Evolutionary conservation across 2,329 filamentous ascomycete species (phyloP).

Genomic region (Trichoderma simmonsii): DNA sequence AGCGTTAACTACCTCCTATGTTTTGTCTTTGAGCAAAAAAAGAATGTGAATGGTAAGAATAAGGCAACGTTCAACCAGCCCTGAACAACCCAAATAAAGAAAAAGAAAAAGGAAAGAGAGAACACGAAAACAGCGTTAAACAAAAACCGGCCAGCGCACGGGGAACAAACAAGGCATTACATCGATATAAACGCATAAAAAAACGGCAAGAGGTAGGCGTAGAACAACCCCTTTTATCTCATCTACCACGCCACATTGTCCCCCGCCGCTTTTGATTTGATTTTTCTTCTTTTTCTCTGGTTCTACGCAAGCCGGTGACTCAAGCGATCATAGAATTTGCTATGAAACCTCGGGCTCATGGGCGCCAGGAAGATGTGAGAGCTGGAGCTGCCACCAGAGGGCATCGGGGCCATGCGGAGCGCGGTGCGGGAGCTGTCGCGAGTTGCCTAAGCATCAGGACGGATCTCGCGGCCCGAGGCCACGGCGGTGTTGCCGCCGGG

Average conservation of each 20-base stretch:
- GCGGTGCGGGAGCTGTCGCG: constrained; percentile 27
- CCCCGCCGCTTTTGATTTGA: background rate
- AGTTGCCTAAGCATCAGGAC: constrained; percentile 42
- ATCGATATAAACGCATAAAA: background rate
- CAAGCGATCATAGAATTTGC: constrained; percentile 9
- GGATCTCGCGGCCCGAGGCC: constrained; percentile 56
- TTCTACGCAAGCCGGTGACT: background rate
- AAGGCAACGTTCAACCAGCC: background rate
- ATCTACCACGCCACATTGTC: background rate
- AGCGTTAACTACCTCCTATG: background rate
- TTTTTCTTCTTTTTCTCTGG: background rate
- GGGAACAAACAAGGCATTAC: background rate
- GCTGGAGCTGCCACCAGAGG: background rate
- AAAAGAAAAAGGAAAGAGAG: background rate
- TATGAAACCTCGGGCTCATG: constrained; percentile 4
- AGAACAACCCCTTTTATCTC: background rate
- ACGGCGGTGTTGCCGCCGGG: constrained; percentile 42
- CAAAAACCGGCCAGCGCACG: background rate
- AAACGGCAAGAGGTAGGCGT: background rate
- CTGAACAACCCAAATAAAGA: background rate
- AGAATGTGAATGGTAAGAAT: background rate
- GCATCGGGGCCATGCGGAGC: constrained; percentile 19
- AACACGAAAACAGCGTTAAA: background rate
- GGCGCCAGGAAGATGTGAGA: constrained; percentile 1
- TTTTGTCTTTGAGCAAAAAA: background rate